phyloP scores from a whole-genome alignment of 257 asterid genomes.

The Solanum habrochaites region DNA sequence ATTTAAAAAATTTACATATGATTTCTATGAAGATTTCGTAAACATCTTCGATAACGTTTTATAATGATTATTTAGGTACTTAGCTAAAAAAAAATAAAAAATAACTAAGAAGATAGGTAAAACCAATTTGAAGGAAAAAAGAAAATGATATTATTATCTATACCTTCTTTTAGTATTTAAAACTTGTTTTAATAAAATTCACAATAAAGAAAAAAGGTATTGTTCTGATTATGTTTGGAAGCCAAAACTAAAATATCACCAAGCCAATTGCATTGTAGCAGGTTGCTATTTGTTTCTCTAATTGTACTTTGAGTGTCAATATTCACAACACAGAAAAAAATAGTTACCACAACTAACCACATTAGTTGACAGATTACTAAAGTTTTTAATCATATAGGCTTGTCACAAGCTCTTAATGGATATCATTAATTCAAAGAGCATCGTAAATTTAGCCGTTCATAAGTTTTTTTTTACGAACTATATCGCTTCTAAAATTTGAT shows the following conservation, averaged over 20 bases:
- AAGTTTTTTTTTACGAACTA: neutral
- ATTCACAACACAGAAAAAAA: slow-evolving; percentile 10
- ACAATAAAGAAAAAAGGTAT: neutral
- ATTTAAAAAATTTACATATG: neutral
- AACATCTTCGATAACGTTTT: neutral
- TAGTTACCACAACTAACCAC: slow-evolving; percentile 5
- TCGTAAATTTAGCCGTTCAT: neutral
- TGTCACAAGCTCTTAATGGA: neutral
- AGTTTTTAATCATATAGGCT: neutral
- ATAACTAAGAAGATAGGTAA: neutral
- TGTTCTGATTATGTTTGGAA: neutral
- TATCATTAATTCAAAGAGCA: neutral
- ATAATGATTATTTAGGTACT: neutral
- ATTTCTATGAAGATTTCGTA: neutral
- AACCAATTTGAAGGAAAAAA: neutral
- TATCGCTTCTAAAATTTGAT: neutral
- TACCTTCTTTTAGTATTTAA: neutral
- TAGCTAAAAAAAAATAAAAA: neutral
- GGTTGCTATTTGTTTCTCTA: slow-evolving; percentile 36
- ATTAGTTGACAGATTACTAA: neutral
- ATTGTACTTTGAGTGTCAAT: slow-evolving; percentile 30
- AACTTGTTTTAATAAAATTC: neutral
- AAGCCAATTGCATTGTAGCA: slow-evolving; percentile 26
- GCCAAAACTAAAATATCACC: neutral
- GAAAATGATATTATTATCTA: neutral